Evolutionary conservation across 441 rosid species (phyloP).

Genomic region (Bruguiera hainesii): DNA sequence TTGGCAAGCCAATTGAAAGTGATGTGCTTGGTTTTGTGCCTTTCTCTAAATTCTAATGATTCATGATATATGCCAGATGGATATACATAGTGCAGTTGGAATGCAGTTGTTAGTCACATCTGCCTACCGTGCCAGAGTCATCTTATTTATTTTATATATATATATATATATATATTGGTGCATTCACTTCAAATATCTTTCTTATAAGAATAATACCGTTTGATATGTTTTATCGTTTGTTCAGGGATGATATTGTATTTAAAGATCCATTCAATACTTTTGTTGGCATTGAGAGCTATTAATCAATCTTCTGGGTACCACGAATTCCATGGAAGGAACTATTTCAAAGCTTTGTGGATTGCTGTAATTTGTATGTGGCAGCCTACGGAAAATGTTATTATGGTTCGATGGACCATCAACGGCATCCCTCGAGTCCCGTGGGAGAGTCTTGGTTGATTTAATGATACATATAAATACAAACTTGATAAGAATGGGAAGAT

Average conservation of each 20-base stretch:
- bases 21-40: too few species aligned
- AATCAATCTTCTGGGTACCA: slow-evolving; percentile 67
- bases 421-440: slow-evolving; percentile 76
- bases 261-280: slow-evolving; percentile 82
- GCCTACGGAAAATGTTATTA: slow-evolving; percentile 56
- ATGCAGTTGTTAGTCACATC: too few species aligned
- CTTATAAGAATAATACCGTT: not conserved
- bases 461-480: slow-evolving; percentile 75
- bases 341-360: slow-evolving; percentile 70
- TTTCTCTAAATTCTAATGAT: too few species aligned
- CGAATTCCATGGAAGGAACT: slow-evolving; percentile 71
- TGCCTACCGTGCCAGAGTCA: too few species aligned
- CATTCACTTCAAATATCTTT: not conserved
- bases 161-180: too few species aligned
- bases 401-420: slow-evolving; percentile 82
- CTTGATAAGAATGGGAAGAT: slow-evolving; percentile 79
- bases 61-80: too few species aligned
- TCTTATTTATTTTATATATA: too few species aligned
- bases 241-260: slow-evolving; percentile 79
- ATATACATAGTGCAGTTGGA: too few species aligned
- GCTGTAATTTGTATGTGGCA: slow-evolving; percentile 70
- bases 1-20: too few species aligned
- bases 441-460: slow-evolving; percentile 62
- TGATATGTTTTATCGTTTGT: not conserved
- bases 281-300: slow-evolving; percentile 72